Conservation (phyloP, 345 rosid species). For the Eucalyptus fibrosa region DNA sequence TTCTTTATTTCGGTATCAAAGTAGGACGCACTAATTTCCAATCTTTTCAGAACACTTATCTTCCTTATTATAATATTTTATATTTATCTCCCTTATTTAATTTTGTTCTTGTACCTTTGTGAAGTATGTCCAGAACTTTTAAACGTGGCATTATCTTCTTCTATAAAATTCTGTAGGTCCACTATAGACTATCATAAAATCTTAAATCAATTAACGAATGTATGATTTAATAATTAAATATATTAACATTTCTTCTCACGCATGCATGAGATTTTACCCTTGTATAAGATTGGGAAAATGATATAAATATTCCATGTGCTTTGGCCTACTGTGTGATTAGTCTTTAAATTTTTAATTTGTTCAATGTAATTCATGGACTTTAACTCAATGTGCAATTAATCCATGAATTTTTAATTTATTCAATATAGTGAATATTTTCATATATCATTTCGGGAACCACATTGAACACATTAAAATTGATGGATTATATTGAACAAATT, state of each 20-base stretch:
- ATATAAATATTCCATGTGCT: too few species aligned
- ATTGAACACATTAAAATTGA: too few species aligned
- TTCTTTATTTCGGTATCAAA: background rate
- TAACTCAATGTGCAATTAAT: accelerated
- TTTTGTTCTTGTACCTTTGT: background rate
- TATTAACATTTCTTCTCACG: background rate
- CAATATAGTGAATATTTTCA: too few species aligned
- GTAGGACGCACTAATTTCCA: background rate
- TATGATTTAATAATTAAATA: background rate
- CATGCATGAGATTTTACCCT: background rate
- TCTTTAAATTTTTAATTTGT: too few species aligned
- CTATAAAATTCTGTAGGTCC: background rate
- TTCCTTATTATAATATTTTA: background rate
- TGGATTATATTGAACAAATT: background rate
- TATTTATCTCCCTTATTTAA: background rate
- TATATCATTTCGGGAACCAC: accelerated
- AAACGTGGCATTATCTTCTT: background rate
- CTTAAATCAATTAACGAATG: background rate
- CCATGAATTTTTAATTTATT: too few species aligned
- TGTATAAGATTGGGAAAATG: background rate
- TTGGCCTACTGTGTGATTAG: too few species aligned
- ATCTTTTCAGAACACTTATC: background rate
- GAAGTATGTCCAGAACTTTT: background rate
- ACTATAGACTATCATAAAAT: accelerated
- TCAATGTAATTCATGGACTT: too few species aligned